Conservation (phyloP, 2,329 filamentous ascomycete species). For the Aureobasidium sp. region DNA sequence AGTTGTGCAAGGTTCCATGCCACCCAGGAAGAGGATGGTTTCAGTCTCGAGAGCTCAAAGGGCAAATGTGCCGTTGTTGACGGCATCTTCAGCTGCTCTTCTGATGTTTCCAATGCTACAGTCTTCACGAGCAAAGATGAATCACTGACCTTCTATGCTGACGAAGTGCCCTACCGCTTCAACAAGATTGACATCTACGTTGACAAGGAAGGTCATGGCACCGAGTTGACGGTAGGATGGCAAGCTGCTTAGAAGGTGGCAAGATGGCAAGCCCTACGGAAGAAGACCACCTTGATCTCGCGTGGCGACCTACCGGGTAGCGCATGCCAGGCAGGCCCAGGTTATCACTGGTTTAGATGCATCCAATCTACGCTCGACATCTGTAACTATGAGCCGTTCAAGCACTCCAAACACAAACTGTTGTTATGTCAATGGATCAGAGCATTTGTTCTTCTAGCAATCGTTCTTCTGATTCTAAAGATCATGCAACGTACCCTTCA, state of each 20-base stretch:
- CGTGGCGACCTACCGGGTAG: neutral
- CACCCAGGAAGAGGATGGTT: conserved; percentile 35
- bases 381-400: neutral
- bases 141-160: conserved; percentile 36
- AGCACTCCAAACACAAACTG: neutral
- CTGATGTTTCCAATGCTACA: conserved; percentile 34
- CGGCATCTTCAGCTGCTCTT: conserved; percentile 48
- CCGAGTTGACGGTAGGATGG: conserved; percentile 31
- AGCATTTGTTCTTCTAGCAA: neutral
- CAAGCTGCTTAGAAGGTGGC: conserved; percentile 23
- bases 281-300: neutral
- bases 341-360: neutral
- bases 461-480: neutral
- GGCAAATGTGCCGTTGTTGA: conserved; percentile 49
- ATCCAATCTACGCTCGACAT: neutral
- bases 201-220: conserved; percentile 19
- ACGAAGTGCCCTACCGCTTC: conserved; percentile 32
- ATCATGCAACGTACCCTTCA: neutral
- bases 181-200: conserved; percentile 37
- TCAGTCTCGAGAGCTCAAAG: conserved; percentile 51
- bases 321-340: neutral
- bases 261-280: conserved; percentile 26
- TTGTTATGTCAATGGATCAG: neutral
- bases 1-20: conserved; percentile 61
- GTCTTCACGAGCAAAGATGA: conserved; percentile 32